Conservation (phyloP, 2,329 filamentous ascomycete genomes). For the Diaporthe citri region DNA sequence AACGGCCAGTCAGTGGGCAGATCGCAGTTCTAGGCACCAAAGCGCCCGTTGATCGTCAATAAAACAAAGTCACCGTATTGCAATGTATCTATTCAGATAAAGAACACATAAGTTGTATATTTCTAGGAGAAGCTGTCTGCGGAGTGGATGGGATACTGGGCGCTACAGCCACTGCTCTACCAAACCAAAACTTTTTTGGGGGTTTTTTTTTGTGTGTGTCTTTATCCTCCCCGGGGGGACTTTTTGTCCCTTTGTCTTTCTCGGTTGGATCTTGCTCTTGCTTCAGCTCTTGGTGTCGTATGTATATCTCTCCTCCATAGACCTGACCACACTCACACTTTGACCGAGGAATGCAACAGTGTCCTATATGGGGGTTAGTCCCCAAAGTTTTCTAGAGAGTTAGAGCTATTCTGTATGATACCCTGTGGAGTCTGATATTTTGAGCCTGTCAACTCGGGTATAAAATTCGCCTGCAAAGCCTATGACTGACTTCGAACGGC, state of each 20-base stretch:
- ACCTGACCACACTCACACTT: neutral
- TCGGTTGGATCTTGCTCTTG: too few relatives aligned
- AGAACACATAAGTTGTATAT: too few relatives aligned
- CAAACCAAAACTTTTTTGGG: neutral
- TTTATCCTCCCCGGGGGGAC: too few relatives aligned
- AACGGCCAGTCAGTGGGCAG: too few relatives aligned
- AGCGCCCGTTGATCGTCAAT: too few relatives aligned
- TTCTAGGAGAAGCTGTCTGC: too few relatives aligned
- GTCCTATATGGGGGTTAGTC: neutral
- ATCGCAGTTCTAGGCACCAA: too few relatives aligned
- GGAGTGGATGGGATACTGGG: too few relatives aligned
- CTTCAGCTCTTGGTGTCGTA: neutral
- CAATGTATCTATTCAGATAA: too few relatives aligned
- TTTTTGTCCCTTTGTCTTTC: too few relatives aligned
- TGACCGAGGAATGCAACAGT: neutral
- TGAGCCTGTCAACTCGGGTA: neutral
- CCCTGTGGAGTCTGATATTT: neutral
- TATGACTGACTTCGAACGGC: neutral
- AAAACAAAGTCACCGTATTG: too few relatives aligned
- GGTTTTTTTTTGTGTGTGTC: neutral
- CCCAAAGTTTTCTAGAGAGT: neutral
- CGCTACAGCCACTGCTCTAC: neutral
- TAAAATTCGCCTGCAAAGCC: neutral
- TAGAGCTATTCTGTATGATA: neutral
- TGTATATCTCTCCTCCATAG: neutral